phyloP scores from a whole-genome alignment of 306 rosid genomes.

The Corylus heterophylla region DNA sequence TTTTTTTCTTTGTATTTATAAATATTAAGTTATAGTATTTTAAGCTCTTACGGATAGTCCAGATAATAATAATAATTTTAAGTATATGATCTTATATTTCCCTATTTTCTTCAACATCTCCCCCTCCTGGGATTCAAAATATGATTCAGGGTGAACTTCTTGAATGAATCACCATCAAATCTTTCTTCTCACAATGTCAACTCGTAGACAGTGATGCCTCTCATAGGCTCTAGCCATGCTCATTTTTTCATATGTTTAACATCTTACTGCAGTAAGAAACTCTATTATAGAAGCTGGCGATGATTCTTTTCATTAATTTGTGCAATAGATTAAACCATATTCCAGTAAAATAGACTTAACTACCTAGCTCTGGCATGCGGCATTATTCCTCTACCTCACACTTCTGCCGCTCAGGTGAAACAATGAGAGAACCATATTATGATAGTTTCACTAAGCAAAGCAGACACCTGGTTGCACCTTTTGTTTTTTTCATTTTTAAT shows the following conservation, averaged over 20 bases:
- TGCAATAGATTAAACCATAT: background rate
- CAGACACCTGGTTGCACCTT: too few species aligned
- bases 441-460: too few species aligned
- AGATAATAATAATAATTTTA: background rate
- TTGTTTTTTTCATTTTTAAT: too few species aligned
- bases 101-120: background rate
- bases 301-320: background rate
- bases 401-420: background rate
- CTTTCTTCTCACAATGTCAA: background rate
- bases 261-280: background rate
- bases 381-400: background rate
- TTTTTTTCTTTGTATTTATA: background rate
- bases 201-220: background rate
- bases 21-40: background rate
- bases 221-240: background rate
- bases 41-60: background rate
- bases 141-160: background rate
- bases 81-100: background rate
- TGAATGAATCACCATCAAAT: background rate
- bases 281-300: background rate
- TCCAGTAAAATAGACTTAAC: background rate
- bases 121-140: background rate
- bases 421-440: too few species aligned
- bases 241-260: background rate
- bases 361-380: background rate